A percentile compares a stretch with the other conserved stretches of the same genome.
These are phyloP conservation scores for Coniochaeta hoffmannii DNA, from an alignment of 2,329 filamentous ascomycete genomes.

Conservation along the genomic window DNA sequence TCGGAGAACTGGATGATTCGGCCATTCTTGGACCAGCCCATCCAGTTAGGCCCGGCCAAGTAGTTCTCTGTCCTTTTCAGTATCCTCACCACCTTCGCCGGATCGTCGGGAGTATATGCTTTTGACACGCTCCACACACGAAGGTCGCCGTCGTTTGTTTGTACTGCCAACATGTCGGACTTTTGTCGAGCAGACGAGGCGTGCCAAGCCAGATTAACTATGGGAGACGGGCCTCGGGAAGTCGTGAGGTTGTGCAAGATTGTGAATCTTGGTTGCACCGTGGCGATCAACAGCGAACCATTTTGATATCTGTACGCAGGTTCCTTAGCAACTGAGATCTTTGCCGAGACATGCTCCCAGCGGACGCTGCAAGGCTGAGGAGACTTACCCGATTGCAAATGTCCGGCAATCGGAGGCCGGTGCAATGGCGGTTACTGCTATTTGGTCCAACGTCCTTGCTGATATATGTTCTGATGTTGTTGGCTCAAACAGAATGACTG, in stretches of 20 bases:
- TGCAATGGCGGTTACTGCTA: constrained; percentile 88
- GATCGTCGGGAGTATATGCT: constrained; percentile 59
- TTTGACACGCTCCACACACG: constrained; percentile 97
- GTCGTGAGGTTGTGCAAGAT: constrained; percentile 90
- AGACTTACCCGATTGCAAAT: constrained; percentile 82
- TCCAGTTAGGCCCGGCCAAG: constrained; percentile 79
- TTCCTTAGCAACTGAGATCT: not conserved
- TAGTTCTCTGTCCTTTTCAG: constrained; percentile 73
- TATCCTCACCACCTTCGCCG: constrained; percentile 82
- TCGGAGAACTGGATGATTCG: constrained; percentile 89
- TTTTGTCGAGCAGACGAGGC: constrained; percentile 93
- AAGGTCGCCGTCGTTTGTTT: constrained; percentile 85
- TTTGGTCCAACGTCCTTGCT: constrained; percentile 80
- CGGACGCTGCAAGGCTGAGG: not conserved
- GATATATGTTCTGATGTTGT: constrained; percentile 89
- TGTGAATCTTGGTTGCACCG: constrained; percentile 83
- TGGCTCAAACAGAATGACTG: constrained; percentile 90
- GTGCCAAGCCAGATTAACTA: constrained; percentile 87
- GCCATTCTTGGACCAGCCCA: constrained; percentile 97
- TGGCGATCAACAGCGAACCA: constrained; percentile 85
- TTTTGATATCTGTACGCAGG: constrained; percentile 69
- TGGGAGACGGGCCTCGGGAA: constrained; percentile 74
- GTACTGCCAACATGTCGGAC: constrained; percentile 94
- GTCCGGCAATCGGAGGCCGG: constrained; percentile 85
- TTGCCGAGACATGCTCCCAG: not conserved